A percentile compares a stretch with the other conserved stretches of the same genome.
Evolutionary conservation across 2,329 filamentous ascomycete species (phyloP).

Genomic region (Nigrospora osmanthi): DNA sequence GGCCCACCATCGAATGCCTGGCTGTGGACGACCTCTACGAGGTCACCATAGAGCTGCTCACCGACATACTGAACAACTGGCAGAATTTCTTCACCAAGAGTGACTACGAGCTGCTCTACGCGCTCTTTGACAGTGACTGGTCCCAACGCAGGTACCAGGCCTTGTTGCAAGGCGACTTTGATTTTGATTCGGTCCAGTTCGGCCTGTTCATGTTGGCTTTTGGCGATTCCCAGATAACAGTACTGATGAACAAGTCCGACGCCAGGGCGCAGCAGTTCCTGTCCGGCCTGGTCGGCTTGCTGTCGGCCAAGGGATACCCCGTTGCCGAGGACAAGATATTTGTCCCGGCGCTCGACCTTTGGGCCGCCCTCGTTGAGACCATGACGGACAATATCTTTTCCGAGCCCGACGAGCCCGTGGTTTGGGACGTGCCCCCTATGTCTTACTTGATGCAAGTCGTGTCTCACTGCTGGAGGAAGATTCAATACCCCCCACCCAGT

Average conservation of each 20-base stretch:
- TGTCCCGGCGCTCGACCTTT: constrained; percentile 69
- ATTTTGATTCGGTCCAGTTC: constrained; percentile 58
- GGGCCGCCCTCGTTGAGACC: constrained; percentile 68
- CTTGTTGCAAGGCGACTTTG: constrained; percentile 51
- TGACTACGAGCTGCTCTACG: constrained; percentile 49
- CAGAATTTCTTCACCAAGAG: constrained; percentile 51
- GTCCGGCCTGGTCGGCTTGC: constrained; percentile 53
- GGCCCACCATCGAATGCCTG: constrained; percentile 53
- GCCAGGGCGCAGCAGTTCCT: constrained; percentile 46
- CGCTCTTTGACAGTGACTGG: constrained; percentile 55
- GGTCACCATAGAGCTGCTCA: constrained; percentile 54
- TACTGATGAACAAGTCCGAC: constrained; percentile 46
- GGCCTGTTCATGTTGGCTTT: constrained; percentile 61
- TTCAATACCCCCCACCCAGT: constrained; percentile 55
- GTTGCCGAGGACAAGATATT: constrained; percentile 70
- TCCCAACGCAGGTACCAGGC: constrained; percentile 46
- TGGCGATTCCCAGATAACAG: constrained; percentile 56
- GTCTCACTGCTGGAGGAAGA: constrained; percentile 60
- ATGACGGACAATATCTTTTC: constrained; percentile 51
- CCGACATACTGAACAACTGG: constrained; percentile 58
- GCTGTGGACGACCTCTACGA: constrained; percentile 50
- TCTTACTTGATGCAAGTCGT: constrained; percentile 55
- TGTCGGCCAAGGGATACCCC: constrained; percentile 58
- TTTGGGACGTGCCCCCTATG: constrained; percentile 53
- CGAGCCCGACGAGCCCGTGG: constrained; percentile 32